phyloP scores from a whole-genome alignment of 208 protist genomes.

The Phytomonas sp. region DNA sequence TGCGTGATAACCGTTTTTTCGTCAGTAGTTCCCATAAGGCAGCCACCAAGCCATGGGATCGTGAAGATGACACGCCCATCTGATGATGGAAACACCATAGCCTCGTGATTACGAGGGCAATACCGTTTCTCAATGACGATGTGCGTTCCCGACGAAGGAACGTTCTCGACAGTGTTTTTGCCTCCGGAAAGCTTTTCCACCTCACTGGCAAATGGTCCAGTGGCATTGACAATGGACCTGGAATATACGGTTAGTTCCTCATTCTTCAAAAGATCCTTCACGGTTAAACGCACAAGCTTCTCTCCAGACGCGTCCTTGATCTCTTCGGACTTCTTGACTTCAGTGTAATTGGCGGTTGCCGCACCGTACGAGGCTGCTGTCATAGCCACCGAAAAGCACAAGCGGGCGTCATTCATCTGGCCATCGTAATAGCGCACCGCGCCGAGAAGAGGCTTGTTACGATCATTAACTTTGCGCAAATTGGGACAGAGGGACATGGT shows the following conservation, averaged over 20 bases:
- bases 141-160: conserved; percentile 79
- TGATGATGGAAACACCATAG: conserved; percentile 82
- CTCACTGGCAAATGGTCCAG: conserved; percentile 76
- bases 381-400: conserved; percentile 90
- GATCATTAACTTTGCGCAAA: conserved; percentile 36
- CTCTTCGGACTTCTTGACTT: conserved; percentile 52
- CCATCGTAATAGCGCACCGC: conserved; percentile 93
- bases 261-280: conserved; percentile 70
- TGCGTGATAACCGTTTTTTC: conserved; percentile 45
- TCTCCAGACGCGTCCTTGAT: conserved; percentile 22
- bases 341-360: conserved; percentile 90
- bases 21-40: conserved; percentile 94
- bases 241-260: conserved; percentile 69
- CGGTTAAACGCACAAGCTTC: conserved; percentile 53
- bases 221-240: conserved; percentile 87
- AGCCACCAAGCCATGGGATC: conserved; percentile 89
- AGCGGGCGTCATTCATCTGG: conserved; percentile 94
- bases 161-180: conserved; percentile 37
- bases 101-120: conserved; percentile 61
- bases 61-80: conserved; percentile 93
- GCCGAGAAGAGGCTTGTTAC: conserved; percentile 73
- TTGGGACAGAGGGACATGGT: conserved; percentile 73
- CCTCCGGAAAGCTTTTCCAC: conserved; percentile 77
- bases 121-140: conserved; percentile 77
- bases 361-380: conserved; percentile 90